Conservation (phyloP, 306 rosid genomes). For the Ormosia emarginata region DNA sequence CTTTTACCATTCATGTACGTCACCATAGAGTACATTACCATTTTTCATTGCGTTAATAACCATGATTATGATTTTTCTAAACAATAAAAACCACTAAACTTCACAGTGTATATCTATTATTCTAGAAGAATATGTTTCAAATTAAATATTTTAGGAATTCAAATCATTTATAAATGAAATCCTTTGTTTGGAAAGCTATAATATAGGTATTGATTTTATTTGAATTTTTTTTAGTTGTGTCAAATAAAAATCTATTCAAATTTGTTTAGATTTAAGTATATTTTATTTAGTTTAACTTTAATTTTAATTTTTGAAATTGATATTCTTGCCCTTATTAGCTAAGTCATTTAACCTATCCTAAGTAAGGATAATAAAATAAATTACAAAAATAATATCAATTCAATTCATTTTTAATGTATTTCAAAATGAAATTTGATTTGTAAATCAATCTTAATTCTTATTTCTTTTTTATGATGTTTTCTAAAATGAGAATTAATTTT, state of each 20-base stretch:
- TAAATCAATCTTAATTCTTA: too few relatives aligned
- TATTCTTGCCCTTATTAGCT: neutral
- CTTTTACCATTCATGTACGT: too few relatives aligned
- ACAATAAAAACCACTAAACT: too few relatives aligned
- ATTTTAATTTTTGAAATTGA: neutral
- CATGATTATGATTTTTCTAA: neutral
- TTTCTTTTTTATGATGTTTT: too few relatives aligned
- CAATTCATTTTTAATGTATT: neutral
- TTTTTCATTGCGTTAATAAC: neutral
- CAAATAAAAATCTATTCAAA: neutral
- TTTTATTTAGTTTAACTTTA: neutral
- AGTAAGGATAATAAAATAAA: neutral
- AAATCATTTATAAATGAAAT: neutral
- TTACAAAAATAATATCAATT: neutral
- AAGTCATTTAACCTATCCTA: neutral
- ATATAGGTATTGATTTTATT: too few relatives aligned
- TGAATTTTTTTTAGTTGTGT: too few relatives aligned
- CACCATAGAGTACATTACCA: too few relatives aligned
- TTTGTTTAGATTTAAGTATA: neutral
- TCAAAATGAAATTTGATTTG: neutral
- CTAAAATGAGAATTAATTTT: neutral
- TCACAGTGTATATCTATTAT: too few relatives aligned
- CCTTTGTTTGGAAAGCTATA: too few relatives aligned
- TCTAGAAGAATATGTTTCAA: too few relatives aligned
- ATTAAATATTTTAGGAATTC: neutral